A percentile compares a stretch with the other conserved stretches of the same genome.
phyloP scores from a whole-genome alignment of 805 yeast genomes.

The Metschnikowia lochheadii region DNA sequence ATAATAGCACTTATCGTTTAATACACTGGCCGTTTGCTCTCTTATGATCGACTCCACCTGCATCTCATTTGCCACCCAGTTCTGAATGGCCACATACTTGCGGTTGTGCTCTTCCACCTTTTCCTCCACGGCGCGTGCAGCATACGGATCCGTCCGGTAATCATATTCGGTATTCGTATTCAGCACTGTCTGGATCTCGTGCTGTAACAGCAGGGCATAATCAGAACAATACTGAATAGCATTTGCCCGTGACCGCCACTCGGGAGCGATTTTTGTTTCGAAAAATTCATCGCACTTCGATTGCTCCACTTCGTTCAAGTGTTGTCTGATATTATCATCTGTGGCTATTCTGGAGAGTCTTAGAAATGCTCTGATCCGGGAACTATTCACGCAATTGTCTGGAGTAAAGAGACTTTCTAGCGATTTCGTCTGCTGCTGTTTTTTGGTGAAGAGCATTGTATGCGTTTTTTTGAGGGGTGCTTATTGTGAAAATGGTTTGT shows the following conservation, averaged over 20 bases:
- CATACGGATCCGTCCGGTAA: slow-evolving; percentile 38
- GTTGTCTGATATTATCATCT: slow-evolving; percentile 39
- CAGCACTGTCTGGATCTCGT: slow-evolving; percentile 6
- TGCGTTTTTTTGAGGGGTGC: background rate
- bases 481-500: too few species aligned
- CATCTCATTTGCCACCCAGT: slow-evolving; percentile 36
- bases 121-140: slow-evolving; percentile 23
- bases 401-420: slow-evolving; percentile 20
- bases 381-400: slow-evolving; percentile 32
- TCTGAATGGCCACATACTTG: slow-evolving; percentile 27
- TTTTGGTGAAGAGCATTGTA: background rate
- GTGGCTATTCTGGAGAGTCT: slow-evolving; percentile 35
- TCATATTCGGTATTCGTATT: slow-evolving; percentile 19
- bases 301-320: slow-evolving; percentile 28
- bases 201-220: slow-evolving; percentile 25
- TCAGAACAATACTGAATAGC: slow-evolving; percentile 29
- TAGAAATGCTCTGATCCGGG: slow-evolving; percentile 35
- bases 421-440: background rate
- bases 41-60: slow-evolving; percentile 32
- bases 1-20: slow-evolving; percentile 36
- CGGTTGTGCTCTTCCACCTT: slow-evolving; percentile 21
- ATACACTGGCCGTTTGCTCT: slow-evolving; percentile 28
- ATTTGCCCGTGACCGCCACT: slow-evolving; percentile 33
- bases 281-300: slow-evolving; percentile 29
- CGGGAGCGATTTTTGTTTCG: slow-evolving; percentile 25